Evolutionary conservation across 345 rosid genomes (phyloP).

Genomic region (Boechera stricta): DNA sequence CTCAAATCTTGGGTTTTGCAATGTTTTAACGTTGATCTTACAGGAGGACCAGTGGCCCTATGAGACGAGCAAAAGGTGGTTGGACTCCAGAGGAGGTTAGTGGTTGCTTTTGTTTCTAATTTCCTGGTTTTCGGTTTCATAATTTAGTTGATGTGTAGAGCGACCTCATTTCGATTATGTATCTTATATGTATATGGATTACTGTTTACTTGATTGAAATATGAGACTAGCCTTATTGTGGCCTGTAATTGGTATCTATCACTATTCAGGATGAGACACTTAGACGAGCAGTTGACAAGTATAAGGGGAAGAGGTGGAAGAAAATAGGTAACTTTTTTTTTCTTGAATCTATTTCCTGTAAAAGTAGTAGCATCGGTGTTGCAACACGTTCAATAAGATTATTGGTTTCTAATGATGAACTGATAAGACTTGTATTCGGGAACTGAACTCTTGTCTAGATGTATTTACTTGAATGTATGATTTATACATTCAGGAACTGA

Average conservation of each 20-base stretch:
- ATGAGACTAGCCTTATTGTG: constrained; percentile 10
- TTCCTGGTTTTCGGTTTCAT: background rate
- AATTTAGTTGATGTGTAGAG: background rate
- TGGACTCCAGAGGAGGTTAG: constrained; percentile 94
- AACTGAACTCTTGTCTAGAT: background rate
- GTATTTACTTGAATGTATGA: background rate
- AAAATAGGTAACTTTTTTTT: constrained; percentile 64
- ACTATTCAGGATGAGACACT: constrained; percentile 78
- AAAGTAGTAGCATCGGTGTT: background rate
- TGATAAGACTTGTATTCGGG: background rate
- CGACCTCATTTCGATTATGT: background rate
- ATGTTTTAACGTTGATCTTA: constrained; percentile 34
- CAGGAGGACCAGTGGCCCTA: constrained; percentile 97
- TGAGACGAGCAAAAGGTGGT: constrained; percentile 97
- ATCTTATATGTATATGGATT: background rate
- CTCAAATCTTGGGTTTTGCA: constrained; percentile 4
- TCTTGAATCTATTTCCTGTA: constrained; percentile 9
- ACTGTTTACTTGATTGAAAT: background rate
- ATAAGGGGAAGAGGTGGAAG: constrained; percentile 89
- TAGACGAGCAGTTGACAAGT: constrained; percentile 73
- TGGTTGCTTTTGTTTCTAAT: background rate
- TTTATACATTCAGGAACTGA: background rate
- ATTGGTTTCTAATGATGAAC: background rate
- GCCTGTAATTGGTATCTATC: constrained; percentile 17
- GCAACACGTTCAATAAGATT: constrained; percentile 13